phyloP scores from a whole-genome alignment of 169 alveolate species.

The Plasmodium ovale region DNA sequence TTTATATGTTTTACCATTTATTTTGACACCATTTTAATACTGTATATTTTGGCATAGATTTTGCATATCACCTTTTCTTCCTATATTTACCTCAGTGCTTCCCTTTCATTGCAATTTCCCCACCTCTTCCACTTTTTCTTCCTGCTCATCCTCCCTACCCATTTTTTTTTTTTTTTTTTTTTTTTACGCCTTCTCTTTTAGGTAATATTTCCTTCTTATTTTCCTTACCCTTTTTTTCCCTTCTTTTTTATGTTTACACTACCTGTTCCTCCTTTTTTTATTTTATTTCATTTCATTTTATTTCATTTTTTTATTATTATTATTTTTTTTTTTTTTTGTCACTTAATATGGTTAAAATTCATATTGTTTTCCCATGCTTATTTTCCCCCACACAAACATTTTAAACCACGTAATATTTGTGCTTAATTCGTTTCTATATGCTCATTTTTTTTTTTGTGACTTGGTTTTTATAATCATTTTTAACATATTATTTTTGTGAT shows the following conservation, averaged over 20 bases:
- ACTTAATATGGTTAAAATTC: constrained; percentile 15
- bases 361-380: constrained; percentile 16
- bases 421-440: constrained; percentile 29
- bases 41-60: too few species aligned
- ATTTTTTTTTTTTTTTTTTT: constrained; percentile 6
- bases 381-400: constrained; percentile 5
- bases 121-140: too few species aligned
- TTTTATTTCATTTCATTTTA: constrained; percentile 3
- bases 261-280: not conserved
- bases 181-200: constrained; percentile 1
- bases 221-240: not conserved
- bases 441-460: constrained; percentile 32
- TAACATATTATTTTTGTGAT: constrained; percentile 23
- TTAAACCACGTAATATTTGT: constrained; percentile 32
- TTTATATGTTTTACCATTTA: constrained; percentile 14
- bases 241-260: not conserved
- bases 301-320: not conserved
- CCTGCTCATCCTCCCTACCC: too few species aligned
- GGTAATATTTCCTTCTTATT: too few species aligned
- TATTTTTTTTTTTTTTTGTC: constrained; percentile 11
- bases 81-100: too few species aligned
- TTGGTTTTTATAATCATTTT: constrained; percentile 23
- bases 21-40: constrained; percentile 11
- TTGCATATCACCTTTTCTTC: too few species aligned
- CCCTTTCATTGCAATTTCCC: too few species aligned